These are phyloP conservation scores for Amanita inopinata DNA, from an alignment of 768 basidiomycete genomes.

Conservation along the genomic window DNA sequence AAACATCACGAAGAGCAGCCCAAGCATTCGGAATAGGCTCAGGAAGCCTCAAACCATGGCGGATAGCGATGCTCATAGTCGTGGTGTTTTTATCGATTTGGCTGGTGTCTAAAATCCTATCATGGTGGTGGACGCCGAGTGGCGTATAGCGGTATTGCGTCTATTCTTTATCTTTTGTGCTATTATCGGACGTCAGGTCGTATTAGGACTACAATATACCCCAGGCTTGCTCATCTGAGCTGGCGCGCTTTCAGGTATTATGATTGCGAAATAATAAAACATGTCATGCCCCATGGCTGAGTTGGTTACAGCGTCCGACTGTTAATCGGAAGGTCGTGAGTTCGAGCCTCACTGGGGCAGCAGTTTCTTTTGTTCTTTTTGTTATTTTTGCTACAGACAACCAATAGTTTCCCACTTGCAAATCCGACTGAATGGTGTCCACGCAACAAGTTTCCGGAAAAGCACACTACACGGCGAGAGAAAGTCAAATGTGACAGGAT, in stretches of 20 bases:
- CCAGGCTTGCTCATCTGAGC: not conserved
- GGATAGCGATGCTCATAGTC: conserved; percentile 55
- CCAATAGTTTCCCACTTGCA: too few relatives aligned
- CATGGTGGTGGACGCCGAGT: conserved; percentile 27
- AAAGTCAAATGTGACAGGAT: too few relatives aligned
- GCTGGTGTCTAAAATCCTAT: conserved; percentile 40
- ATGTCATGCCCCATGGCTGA: conserved; percentile 59
- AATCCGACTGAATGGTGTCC: not conserved
- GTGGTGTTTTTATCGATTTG: conserved; percentile 45
- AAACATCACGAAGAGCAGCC: conserved; percentile 60
- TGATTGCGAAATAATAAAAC: not conserved
- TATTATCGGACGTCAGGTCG: not conserved
- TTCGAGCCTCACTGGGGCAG: conserved; percentile 67
- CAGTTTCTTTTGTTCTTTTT: conserved; percentile 5
- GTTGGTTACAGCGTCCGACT: conserved; percentile 75
- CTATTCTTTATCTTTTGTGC: not conserved
- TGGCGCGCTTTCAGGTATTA: not conserved
- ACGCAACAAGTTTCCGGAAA: not conserved
- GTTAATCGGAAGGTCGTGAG: conserved; percentile 73
- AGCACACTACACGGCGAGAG: too few relatives aligned
- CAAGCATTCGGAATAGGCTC: conserved; percentile 66
- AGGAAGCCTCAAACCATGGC: conserved; percentile 59
- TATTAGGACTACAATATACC: too few relatives aligned
- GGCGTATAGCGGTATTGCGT: not conserved
- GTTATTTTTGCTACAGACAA: not conserved